Evolutionary conservation across 2,329 filamentous ascomycete genomes (phyloP), one percentile per base, ranked within the genome.

Genomic region (Leptoxyphium fumago): DNA sequence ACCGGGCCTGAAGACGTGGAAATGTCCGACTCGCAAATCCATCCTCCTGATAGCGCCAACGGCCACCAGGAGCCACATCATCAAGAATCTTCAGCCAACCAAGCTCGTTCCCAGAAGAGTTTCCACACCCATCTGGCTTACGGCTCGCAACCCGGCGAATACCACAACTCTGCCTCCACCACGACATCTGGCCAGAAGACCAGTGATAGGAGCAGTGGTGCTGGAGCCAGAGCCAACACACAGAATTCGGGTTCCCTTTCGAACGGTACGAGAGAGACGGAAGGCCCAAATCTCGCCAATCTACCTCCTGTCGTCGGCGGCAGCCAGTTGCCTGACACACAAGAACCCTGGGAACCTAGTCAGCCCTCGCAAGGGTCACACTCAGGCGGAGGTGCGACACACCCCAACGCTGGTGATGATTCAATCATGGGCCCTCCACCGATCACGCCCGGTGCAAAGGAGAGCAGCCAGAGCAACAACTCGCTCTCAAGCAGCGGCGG

Each of bases 141-240:
- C 10, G 72, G 73, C 46, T 75, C 75, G 29, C 71, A 78, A 56
- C 65, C 71, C 13, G 67, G 67, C 17, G 74, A 80, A 74, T 80
- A 78, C 46, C 67, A 80, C 43, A 95, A 96, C 55, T 87, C 94
- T 55, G 89, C 87, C 1, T 94, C 87, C 2, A 93, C 88, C 1
- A 94, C 88, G 1, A 79, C 78, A 17, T 82, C 77, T 2, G 77
- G 79, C n/a, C 91, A 94, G 64, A 79, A 77, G 60, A 88, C 84
- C 2, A 85, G 84, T 1, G 78, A 83, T 48, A 43, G 52, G 10
- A 59, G 55, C 44, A 67, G 78, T 10, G 79, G 76, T 1, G 78
- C 75, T 2, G 73, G 75, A 50, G 53, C 53, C 15, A 36, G 32
- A 9, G 73, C 74, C 60, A 80, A 81, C 58, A 84, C 82, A 0